Conservation (phyloP, 768 basidiomycete genomes). For the Auricularia auricula-judae region DNA sequence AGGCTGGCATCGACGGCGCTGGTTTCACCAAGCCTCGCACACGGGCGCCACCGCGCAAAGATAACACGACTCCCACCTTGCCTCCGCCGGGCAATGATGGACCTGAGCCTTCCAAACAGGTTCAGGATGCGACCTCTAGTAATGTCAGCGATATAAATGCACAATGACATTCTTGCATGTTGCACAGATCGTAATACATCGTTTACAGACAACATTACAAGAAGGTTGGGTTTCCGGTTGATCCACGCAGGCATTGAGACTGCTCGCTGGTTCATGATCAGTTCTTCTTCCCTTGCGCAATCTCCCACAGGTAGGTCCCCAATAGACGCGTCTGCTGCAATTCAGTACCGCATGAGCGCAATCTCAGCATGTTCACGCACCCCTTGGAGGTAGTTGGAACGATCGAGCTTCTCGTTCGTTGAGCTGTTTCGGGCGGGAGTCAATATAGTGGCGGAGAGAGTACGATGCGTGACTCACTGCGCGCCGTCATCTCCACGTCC, state of each 20-base stretch:
- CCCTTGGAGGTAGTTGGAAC: conserved; percentile 82
- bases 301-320: conserved; percentile 73
- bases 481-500: conserved; percentile 92
- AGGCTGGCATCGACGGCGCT: too few species aligned
- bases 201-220: conserved; percentile 3
- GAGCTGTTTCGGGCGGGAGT: conserved; percentile 35
- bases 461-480: conserved; percentile 42
- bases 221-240: conserved; percentile 2
- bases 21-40: too few species aligned
- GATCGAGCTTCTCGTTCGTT: conserved; percentile 91
- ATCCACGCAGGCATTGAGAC: background rate
- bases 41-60: too few species aligned
- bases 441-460: background rate
- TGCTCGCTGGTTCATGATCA: background rate
- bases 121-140: too few species aligned
- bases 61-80: too few species aligned
- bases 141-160: too few species aligned
- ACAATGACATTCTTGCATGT: too few species aligned
- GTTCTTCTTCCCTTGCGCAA: conserved; percentile 24
- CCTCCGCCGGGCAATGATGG: too few species aligned
- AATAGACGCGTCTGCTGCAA: conserved; percentile 52
- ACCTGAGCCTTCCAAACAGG: too few species aligned
- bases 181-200: too few species aligned
- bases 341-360: background rate
- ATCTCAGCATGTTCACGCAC: conserved; percentile 17